Evolutionary conservation across 2,329 filamentous ascomycete genomes (phyloP), one percentile per base, ranked within the genome.

Genomic region (Sarocladium strictum): DNA sequence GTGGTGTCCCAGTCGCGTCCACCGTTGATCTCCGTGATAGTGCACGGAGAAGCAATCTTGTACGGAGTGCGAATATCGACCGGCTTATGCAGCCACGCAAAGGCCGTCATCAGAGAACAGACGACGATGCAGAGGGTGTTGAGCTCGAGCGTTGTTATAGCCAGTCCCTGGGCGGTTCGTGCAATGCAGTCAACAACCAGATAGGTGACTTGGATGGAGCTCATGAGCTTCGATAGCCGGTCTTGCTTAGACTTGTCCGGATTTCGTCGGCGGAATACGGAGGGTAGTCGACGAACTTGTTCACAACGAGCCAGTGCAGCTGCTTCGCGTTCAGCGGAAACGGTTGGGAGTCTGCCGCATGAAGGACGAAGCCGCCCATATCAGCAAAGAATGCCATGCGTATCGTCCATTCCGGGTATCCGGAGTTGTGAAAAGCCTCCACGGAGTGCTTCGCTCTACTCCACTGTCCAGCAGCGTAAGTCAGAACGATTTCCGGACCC

Each of bases 291-390:
- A 59, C 19, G 35, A 59, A 56, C 3, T 53, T 51, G 37, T 60
- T 55, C 10, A 32, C 49, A 15, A 64, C 55, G 2, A 64, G 57
- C 49, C 54, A 63, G 45, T 59, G 58, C 11, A 45, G 40, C 21
- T 45, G 40, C 21, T 45, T 45, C 23, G 40, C 40, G n/a, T 60
- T 62, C 19, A 64, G 40, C 1, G 59, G 64, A 54, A 66, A 67
- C 0, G 60, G 55, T 2, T 23, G 35, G 11, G 43, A 49, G 27
- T 59, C 58, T 2, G 23, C 38, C 17, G 56, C 24, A 14, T 60
- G 41, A 5, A 65, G 54, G 1, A 63, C 43, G 47, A 66, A 63
- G 10, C 64, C 63, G 11, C 64, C 64, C 59, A 64, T 67, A 33
- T 66, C 59, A 26, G 63, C 60, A 38, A 60, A 66, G 54, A 65